Conservation (phyloP, 768 basidiomycete species). For the Hemileccinum impolitum region DNA sequence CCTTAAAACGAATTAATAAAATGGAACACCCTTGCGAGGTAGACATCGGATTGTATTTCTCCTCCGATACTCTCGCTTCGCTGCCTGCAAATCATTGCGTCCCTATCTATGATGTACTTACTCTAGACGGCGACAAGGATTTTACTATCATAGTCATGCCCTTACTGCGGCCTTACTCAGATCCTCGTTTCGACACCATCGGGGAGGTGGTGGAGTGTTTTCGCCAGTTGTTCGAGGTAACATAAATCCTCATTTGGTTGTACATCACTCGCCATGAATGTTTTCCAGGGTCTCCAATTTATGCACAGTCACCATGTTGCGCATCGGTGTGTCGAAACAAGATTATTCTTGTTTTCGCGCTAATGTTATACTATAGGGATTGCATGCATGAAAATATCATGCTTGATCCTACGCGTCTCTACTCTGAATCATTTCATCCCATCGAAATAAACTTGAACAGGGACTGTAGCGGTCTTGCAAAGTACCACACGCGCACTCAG, state of each 20-base stretch:
- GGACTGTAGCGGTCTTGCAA: conserved; percentile 18
- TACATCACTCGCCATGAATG: no score
- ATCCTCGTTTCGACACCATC: conserved; percentile 26
- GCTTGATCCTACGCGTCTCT: conserved; percentile 24
- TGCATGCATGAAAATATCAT: conserved; percentile 29
- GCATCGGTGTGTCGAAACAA: conserved; percentile 3
- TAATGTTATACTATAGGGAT: conserved; percentile 16
- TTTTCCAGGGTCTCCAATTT: conserved; percentile 18
- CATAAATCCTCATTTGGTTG: no score
- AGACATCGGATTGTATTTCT: conserved; percentile 24
- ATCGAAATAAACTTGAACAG: conserved; percentile 2
- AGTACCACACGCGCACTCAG: conserved; percentile 26
- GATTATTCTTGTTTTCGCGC: no score
- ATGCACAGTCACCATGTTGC: conserved; percentile 19
- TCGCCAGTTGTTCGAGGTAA: conserved; percentile 28
- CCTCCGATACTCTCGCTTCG: background rate
- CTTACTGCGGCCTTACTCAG: conserved; percentile 26
- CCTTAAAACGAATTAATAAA: conserved; percentile 25
- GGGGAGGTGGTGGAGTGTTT: conserved; percentile 32
- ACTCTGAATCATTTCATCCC: conserved; percentile 26
- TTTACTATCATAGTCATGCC: conserved; percentile 32
- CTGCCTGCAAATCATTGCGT: conserved; percentile 30
- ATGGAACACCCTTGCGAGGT: conserved; percentile 22
- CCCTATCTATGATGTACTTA: conserved; percentile 25
- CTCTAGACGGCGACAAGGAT: conserved; percentile 2